phyloP scores from a whole-genome alignment of 192 early-diverging fungal genomes.

The Gigaspora rosea region DNA sequence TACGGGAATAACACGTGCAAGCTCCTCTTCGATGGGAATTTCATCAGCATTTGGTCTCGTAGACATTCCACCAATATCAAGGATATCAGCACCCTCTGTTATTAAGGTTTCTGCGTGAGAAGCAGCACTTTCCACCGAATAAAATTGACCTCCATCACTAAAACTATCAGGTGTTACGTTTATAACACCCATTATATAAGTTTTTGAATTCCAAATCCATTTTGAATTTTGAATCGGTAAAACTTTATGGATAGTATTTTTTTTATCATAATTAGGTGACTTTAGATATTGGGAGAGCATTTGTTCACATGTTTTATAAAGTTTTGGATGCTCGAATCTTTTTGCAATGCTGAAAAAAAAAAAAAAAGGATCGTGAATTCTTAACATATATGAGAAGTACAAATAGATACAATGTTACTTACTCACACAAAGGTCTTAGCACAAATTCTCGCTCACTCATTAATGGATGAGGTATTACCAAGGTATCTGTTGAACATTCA shows the following conservation, averaged over 20 bases:
- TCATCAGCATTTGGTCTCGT: constrained; percentile 86
- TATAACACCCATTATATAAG: constrained; percentile 93
- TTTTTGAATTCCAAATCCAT: constrained; percentile 67
- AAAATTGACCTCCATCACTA: constrained; percentile 85
- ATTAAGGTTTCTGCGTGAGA: constrained; percentile 68
- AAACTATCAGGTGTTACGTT: constrained; percentile 98
- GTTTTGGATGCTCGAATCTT: constrained; percentile 83
- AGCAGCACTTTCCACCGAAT: constrained; percentile 63
- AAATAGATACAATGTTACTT: constrained; percentile 34
- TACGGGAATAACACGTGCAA: constrained; percentile 83
- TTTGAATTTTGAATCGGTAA: constrained; percentile 47
- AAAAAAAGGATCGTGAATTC: background rate
- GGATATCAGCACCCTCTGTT: constrained; percentile 80
- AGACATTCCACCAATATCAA: constrained; percentile 95
- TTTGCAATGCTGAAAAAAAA: constrained; percentile 71
- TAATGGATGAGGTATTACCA: constrained; percentile 88
- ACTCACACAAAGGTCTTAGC: constrained; percentile 91
- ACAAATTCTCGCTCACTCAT: constrained; percentile 96
- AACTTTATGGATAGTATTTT: constrained; percentile 55
- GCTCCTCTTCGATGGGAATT: constrained; percentile 69
- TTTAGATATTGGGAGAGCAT: constrained; percentile 61
- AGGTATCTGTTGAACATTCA: constrained; percentile 55
- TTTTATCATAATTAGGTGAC: constrained; percentile 40
- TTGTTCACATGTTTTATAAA: constrained; percentile 77
- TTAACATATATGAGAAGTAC: background rate